Evolutionary conservation across 2,329 filamentous ascomycete species (phyloP).

Genomic region (Arthroderma sp.): DNA sequence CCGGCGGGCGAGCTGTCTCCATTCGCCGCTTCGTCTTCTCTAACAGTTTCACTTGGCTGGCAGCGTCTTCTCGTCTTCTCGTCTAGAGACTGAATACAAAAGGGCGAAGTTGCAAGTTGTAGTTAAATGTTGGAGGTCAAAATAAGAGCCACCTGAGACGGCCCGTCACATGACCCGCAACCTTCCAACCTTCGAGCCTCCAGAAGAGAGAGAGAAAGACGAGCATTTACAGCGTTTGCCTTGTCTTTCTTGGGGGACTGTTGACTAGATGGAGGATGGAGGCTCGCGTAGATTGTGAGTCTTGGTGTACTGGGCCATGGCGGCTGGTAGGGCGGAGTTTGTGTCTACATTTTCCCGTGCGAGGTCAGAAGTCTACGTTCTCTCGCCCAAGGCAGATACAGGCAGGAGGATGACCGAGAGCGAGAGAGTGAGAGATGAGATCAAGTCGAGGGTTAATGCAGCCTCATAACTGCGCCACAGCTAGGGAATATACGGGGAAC

Average conservation of each 20-base stretch:
- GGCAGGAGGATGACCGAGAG: not conserved
- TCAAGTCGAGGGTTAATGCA: not conserved
- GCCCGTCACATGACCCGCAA: slow-evolving; percentile 2
- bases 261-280: not conserved
- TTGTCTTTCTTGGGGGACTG: too few species aligned
- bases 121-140: not conserved
- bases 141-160: not conserved
- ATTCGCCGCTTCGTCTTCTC: not conserved
- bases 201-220: not conserved
- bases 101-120: not conserved
- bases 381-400: not conserved
- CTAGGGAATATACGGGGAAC: too few species aligned
- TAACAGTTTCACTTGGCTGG: not conserved
- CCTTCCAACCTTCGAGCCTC: not conserved
- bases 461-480: not conserved
- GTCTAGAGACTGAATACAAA: not conserved
- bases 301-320: too few species aligned
- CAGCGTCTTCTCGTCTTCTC: too few species aligned
- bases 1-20: not conserved
- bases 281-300: not conserved
- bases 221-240: not conserved
- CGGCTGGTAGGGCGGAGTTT: not conserved
- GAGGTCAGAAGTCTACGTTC: too few species aligned
- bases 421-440: too few species aligned
- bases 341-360: not conserved